Evolutionary conservation across 352 stramenopile genomes (phyloP).

Genomic region (Pythium sukuiense): DNA sequence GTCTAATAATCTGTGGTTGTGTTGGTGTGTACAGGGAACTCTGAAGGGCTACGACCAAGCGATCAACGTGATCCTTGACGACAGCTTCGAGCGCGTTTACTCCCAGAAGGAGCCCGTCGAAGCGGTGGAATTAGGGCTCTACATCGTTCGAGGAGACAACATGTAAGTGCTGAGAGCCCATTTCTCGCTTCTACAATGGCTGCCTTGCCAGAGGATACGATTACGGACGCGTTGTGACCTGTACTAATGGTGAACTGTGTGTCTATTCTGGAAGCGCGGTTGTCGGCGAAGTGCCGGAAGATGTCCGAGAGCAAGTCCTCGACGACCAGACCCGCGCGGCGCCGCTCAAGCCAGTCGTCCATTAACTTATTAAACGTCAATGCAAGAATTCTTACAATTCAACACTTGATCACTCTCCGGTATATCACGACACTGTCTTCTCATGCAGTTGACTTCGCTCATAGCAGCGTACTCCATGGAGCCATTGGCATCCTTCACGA

Average conservation of each 20-base stretch:
- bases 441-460: too few relatives aligned
- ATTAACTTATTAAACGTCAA: conserved; percentile 58
- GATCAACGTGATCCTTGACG: conserved; percentile 92
- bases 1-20: conserved; percentile 1
- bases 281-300: conserved; percentile 84
- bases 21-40: conserved; percentile 47
- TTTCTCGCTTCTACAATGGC: too few relatives aligned
- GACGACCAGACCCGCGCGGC: conserved; percentile 84
- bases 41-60: conserved; percentile 93
- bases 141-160: conserved; percentile 94
- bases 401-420: not conserved
- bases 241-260: not conserved
- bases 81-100: conserved; percentile 94
- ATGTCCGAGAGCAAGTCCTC: conserved; percentile 89
- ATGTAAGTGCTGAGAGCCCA: conserved; percentile 49
- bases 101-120: conserved; percentile 89
- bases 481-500: not conserved
- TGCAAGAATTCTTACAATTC: not conserved
- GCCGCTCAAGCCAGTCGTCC: conserved; percentile 90
- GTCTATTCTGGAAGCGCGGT: conserved; percentile 49
- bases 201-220: too few relatives aligned
- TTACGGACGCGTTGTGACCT: too few relatives aligned
- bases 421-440: too few relatives aligned
- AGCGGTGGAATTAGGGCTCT: conserved; percentile 88
- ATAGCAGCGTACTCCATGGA: too few relatives aligned